Conservation (phyloP, 2,329 filamentous ascomycete species). For the Pochonia chlamydosporia region DNA sequence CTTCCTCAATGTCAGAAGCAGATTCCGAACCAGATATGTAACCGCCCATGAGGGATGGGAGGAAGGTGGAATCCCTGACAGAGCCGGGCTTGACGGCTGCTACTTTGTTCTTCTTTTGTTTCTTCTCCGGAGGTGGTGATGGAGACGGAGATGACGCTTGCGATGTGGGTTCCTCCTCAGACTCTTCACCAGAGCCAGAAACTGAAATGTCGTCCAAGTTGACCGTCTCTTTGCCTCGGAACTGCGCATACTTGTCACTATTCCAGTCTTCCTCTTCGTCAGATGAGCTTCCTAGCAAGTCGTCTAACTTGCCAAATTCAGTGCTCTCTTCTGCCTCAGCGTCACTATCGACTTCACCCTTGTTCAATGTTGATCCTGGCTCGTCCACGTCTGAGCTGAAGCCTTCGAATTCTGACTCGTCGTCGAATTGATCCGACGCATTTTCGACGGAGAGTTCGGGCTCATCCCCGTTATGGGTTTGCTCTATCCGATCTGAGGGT, state of each 20-base stretch:
- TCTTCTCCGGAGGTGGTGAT: conserved; percentile 20
- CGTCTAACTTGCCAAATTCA: conserved; percentile 35
- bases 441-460: conserved; percentile 6
- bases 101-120: conserved; percentile 12
- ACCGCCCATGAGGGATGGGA: conserved; percentile 72
- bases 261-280: conserved; percentile 37
- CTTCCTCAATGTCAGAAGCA: conserved; percentile 60
- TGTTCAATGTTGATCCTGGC: conserved; percentile 13
- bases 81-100: conserved; percentile 14
- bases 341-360: conserved; percentile 15
- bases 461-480: background rate
- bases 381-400: conserved; percentile 26
- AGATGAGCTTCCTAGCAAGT: conserved; percentile 38
- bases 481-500: conserved; percentile 15
- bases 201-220: conserved; percentile 35
- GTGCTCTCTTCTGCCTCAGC: conserved; percentile 26
- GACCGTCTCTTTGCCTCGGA: conserved; percentile 27
- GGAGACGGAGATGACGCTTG: conserved; percentile 19
- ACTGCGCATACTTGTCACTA: conserved; percentile 22
- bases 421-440: conserved; percentile 17
- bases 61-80: conserved; percentile 50
- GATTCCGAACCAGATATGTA: conserved; percentile 74
- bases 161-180: conserved; percentile 20
- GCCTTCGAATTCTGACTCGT: conserved; percentile 31
- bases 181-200: conserved; percentile 25